Conservation (phyloP, 768 basidiomycete genomes). For the Trametopsis cervina region DNA sequence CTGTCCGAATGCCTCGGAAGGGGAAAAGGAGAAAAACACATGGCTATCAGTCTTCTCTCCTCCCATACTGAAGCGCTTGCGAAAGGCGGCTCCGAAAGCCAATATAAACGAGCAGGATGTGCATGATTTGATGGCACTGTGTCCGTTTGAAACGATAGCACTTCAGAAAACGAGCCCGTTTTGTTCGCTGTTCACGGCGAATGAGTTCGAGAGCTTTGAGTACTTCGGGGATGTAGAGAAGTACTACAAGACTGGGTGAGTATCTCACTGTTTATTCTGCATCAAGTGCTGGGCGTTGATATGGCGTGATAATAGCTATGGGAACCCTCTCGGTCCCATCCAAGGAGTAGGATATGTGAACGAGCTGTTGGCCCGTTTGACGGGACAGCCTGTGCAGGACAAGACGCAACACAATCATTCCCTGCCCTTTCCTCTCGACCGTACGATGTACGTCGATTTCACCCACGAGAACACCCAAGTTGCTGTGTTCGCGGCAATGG, state of each 20-base stretch:
- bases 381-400: slow-evolving; percentile 52
- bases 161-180: slow-evolving; percentile 52
- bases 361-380: slow-evolving; percentile 78
- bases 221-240: slow-evolving; percentile 71
- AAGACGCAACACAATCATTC: slow-evolving; percentile 73
- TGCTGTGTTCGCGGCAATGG: slow-evolving; percentile 63
- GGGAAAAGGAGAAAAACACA: slow-evolving; percentile 32
- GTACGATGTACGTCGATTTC: slow-evolving; percentile 69
- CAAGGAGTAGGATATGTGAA: slow-evolving; percentile 87
- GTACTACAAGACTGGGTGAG: slow-evolving; percentile 71
- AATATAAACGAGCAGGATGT: slow-evolving; percentile 50
- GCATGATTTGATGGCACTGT: slow-evolving; percentile 59
- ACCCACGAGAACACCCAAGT: slow-evolving; percentile 84
- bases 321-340: slow-evolving; percentile 61
- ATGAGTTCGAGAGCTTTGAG: slow-evolving; percentile 60
- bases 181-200: slow-evolving; percentile 57
- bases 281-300: too few relatives aligned
- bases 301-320: too few relatives aligned
- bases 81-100: slow-evolving; percentile 53
- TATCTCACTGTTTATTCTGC: neutral
- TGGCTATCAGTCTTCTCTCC: slow-evolving; percentile 56
- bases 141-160: slow-evolving; percentile 68
- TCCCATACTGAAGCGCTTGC: slow-evolving; percentile 53
- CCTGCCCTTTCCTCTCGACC: slow-evolving; percentile 69
- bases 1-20: slow-evolving; percentile 50